Base-by-base conservation (phyloP, 805 yeast species). In the Spathaspora boniae region DNA sequence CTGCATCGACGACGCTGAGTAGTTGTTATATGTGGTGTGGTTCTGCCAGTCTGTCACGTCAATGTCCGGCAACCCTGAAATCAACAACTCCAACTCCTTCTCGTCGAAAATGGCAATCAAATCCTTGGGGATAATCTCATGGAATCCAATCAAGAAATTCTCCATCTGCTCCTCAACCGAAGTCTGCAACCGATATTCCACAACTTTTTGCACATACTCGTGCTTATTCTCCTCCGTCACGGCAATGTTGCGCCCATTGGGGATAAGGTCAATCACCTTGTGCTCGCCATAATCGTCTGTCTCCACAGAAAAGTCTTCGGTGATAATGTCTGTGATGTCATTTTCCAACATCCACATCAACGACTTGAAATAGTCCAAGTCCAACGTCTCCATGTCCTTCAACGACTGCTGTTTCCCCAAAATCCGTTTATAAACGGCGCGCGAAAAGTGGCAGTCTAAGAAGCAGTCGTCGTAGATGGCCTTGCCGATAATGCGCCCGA, bases 21-120 rank as follows among this genome's bases (percentile, higher is more conserved):
- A 93, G 54, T 88, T 91, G 31, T 76, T 82, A 60, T 93, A 83
- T 1, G 65, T 70, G 1, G 96, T 77, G 54, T 93, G 85, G 51
- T 78, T 81, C 46, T 85, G 84, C 99, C 99, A 93, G 54, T 93
- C 99, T 47, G 81, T 86, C 15, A 91, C 91, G 62, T 87, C 96
- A 50, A 93, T 88, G 50, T 91, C 96, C 2, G 99, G 98, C 49
- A 93, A 68, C 3, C 99, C 99, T 23, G 95, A 84, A 27, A 93
- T 85, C 47, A 93, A 70, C 42, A 93, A 71, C 62, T 93, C 99
- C 38, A 93, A 68, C 57, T 93, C 99, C 51, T 89, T 95, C 54
- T 93, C 98, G 58, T 88, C 95, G 63, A 93, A 93, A 20, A 91
- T 83, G 0, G 91, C 68, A 29, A 93, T 78, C 42, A 87, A 62